Conservation (phyloP, 768 basidiomycete species). For the Trametes punicea region DNA sequence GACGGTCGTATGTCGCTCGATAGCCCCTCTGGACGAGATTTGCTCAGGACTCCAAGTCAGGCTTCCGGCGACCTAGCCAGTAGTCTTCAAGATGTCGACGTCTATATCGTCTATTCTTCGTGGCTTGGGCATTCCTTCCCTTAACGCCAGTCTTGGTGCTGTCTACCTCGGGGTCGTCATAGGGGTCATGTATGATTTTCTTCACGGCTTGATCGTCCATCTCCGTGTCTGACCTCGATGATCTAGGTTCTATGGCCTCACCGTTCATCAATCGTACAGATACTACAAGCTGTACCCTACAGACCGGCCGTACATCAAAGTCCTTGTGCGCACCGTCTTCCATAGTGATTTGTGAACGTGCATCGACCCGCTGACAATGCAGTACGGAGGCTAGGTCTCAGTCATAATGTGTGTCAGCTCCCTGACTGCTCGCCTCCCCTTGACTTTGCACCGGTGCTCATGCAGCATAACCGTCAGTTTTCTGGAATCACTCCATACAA, state of each 20-base stretch:
- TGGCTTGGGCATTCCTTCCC: background rate
- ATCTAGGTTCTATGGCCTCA: background rate
- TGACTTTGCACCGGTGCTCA: background rate
- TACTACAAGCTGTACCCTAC: background rate
- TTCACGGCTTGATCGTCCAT: fast-evolving
- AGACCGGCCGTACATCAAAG: background rate
- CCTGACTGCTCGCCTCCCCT: background rate
- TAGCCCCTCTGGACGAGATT: background rate
- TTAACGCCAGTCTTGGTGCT: background rate
- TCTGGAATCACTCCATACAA: background rate
- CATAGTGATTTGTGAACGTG: background rate
- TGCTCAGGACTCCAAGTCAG: background rate
- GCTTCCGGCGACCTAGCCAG: background rate
- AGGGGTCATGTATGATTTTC: background rate
- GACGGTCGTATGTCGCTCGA: background rate
- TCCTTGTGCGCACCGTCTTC: background rate
- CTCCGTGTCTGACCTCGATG: background rate
- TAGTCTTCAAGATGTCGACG: background rate
- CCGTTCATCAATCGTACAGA: background rate
- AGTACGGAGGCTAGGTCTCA: background rate
- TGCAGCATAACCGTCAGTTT: background rate
- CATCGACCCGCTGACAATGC: too few species aligned
- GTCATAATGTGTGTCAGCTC: background rate
- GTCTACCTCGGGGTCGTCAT: background rate
- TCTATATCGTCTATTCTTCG: background rate